Conservation (phyloP, 306 rosid species). For the Citrullus mucosospermus region DNA sequence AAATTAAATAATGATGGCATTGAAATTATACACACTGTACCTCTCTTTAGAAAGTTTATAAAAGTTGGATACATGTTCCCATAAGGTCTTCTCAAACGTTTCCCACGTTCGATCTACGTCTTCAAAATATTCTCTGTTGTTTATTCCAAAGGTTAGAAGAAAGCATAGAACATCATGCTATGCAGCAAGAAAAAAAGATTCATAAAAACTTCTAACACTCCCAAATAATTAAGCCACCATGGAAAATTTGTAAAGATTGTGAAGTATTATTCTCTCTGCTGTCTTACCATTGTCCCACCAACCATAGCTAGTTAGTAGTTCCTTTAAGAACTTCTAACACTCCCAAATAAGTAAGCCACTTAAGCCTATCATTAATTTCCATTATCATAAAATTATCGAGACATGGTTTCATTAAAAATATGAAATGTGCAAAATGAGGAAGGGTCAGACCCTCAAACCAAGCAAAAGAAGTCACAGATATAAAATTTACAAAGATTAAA, state of each 20-base stretch:
- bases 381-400: not conserved
- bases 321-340: not conserved
- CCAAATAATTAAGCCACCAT: not conserved
- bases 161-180: not conserved
- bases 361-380: not conserved
- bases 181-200: not conserved
- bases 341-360: not conserved
- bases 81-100: slow-evolving; percentile 83
- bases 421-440: not conserved
- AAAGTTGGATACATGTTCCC: slow-evolving; percentile 80
- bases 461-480: not conserved
- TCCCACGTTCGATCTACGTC: slow-evolving; percentile 94
- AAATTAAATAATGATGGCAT: not conserved
- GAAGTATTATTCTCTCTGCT: not conserved
- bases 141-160: not conserved
- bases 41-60: slow-evolving; percentile 92
- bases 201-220: not conserved
- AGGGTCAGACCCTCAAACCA: not conserved
- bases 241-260: not conserved
- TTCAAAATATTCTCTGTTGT: slow-evolving; percentile 76
- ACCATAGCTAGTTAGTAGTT: not conserved
- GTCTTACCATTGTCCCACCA: not conserved
- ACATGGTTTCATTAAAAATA: not conserved
- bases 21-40: slow-evolving; percentile 19
- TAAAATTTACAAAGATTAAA: not conserved